Conservation (phyloP, 192 early-diverging fungal species). For the Dimargaris xerosporica region DNA sequence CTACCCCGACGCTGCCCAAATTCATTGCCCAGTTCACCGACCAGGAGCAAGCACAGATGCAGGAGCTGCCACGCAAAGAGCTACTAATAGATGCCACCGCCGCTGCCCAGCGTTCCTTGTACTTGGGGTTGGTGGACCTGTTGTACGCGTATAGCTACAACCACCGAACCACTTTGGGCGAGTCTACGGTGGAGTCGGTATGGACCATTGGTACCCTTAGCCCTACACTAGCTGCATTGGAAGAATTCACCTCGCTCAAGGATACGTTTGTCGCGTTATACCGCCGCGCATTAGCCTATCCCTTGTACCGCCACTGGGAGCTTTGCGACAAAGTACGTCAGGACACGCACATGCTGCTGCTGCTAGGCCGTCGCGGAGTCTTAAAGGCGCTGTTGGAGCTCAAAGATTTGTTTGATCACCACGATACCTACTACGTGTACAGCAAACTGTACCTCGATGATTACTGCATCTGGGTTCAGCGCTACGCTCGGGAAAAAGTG, state of each 20-base stretch:
- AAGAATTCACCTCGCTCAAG: conserved; percentile 47
- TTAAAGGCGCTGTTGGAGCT: conserved; percentile 64
- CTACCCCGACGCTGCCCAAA: background rate
- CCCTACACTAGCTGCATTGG: conserved; percentile 60
- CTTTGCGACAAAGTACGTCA: conserved; percentile 54
- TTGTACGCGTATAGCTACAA: conserved; percentile 86
- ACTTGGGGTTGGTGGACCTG: conserved; percentile 81
- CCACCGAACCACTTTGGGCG: conserved; percentile 64
- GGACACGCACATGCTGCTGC: conserved; percentile 69
- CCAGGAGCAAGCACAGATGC: conserved; percentile 55
- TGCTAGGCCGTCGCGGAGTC: conserved; percentile 66
- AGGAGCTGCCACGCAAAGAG: conserved; percentile 59
- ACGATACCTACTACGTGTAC: conserved; percentile 80
- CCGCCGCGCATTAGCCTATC: conserved; percentile 74
- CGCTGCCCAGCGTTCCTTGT: conserved; percentile 34
- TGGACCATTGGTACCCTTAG: conserved; percentile 84
- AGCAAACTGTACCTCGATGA: conserved; percentile 82
- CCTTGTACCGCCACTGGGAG: conserved; percentile 68
- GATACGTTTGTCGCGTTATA: conserved; percentile 45
- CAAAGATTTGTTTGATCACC: conserved; percentile 63
- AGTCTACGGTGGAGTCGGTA: conserved; percentile 71
- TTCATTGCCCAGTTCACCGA: conserved; percentile 37
- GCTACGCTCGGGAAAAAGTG: conserved; percentile 39
- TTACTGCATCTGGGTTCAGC: conserved; percentile 93
- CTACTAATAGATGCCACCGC: conserved; percentile 39